Conservation (phyloP, 1,139 yeast genomes). For the Taphrina flavorubra region DNA sequence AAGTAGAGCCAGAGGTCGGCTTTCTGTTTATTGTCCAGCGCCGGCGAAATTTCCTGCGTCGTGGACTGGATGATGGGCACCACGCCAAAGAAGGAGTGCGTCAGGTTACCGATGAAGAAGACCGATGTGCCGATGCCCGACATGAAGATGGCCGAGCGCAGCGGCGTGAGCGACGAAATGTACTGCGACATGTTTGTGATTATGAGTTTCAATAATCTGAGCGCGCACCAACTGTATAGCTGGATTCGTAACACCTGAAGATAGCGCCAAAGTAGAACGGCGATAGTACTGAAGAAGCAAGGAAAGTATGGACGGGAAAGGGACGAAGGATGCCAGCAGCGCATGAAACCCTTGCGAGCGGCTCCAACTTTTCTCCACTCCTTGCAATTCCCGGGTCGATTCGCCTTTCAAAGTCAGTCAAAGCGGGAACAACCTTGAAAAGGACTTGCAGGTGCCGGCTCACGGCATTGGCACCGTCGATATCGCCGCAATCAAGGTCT, state of each 20-base stretch:
- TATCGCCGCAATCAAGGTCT: not conserved
- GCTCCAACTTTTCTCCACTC: too few relatives aligned
- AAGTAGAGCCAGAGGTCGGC: conserved; percentile 18
- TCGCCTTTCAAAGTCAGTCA: too few relatives aligned
- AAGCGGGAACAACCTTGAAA: not conserved
- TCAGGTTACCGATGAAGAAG: conserved; percentile 24
- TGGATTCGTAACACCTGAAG: too few relatives aligned
- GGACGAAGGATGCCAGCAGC: not conserved
- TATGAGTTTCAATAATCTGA: too few relatives aligned
- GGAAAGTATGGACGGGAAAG: not conserved
- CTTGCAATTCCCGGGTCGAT: too few relatives aligned
- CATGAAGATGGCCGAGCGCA: conserved; percentile 13
- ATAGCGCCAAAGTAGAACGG: too few relatives aligned
- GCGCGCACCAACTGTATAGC: too few relatives aligned
- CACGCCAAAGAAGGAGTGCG: conserved; percentile 10
- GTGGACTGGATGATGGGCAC: conserved; percentile 8
- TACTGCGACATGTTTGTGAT: conserved; percentile 11
- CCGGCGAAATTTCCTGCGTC: not conserved
- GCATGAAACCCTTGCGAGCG: too few relatives aligned
- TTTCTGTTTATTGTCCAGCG: conserved; percentile 11
- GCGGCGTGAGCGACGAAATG: conserved; percentile 27
- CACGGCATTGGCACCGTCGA: too few relatives aligned
- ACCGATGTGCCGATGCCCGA: conserved; percentile 10
- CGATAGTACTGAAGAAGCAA: too few relatives aligned
- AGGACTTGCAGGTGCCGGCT: not conserved